Evolutionary conservation across 2,329 filamentous ascomycete genomes (phyloP), one percentile per base, ranked within the genome.

Genomic region (Fusarium goolgardi): DNA sequence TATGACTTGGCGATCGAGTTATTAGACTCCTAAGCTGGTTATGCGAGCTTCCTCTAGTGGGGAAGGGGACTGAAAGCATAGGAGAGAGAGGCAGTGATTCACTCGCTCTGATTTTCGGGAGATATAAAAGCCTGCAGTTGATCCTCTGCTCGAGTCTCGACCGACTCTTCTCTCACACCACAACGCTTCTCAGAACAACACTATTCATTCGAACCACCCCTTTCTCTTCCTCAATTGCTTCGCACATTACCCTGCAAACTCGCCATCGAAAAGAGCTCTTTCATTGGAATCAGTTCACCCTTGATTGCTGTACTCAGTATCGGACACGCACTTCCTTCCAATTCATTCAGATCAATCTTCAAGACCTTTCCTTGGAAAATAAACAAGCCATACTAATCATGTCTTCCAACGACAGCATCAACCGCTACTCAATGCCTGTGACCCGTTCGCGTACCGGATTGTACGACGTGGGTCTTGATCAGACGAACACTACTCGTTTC

Each of bases 371-470:
- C 29, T 27, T 18, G 35, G 6, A 53, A 50, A 29, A 25, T 20
- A 15, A 49, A 15, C 37, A 37, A 51, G 27, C 44, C 34, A 45
- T 34, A 44, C 74, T 77, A 41, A 77, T 60, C 27, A 69, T 69
- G 63, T 34, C 45, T 15, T 54, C 40, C 37, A 61, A 73, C 63
- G 65, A 72, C 72, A 96, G 93, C 71, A 85, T 90, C 63, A 96
- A 97, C 78, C 91, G 95, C 69, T 97, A 97, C 79, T 97, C 95
- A 6, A 94, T 97, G 91, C 95, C 95, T 32, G 91, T 95, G 52
- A 93, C 91, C 47, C 86, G 86, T 63, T 88, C 89, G 69, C 87
- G 90, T 70, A 88, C 85, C 70, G 87, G 90, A 66, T 81, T 89
- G 72, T 89, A 91, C 75, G 89, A 90, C 69, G 85, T 89, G 72